phyloP scores from a whole-genome alignment of 1,284 basidiomycete species.

The Moniliophthora roreri region DNA sequence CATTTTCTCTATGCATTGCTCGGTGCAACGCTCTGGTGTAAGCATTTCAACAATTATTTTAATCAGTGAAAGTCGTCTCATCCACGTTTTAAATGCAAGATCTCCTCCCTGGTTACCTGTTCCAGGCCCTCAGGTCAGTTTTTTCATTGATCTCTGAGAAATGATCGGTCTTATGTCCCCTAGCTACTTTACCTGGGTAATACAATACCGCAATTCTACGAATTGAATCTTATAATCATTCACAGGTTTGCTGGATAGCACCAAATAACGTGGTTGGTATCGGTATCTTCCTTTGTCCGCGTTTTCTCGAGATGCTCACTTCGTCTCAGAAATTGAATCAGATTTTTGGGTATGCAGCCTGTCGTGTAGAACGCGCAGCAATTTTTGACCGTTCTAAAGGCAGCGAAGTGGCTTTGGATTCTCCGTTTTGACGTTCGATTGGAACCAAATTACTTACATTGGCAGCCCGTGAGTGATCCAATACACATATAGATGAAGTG shows the following conservation, averaged over 20 bases:
- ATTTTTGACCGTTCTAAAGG: conserved; percentile 4
- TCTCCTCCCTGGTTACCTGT: conserved; percentile 16
- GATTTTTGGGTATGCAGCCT: conserved; percentile 18
- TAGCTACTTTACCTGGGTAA: conserved; percentile 21
- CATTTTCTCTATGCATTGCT: conserved; percentile 14
- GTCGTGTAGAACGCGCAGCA: background rate
- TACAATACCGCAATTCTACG: too few relatives aligned
- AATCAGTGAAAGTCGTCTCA: background rate
- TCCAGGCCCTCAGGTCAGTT: conserved; percentile 21
- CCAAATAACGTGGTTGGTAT: conserved; percentile 22
- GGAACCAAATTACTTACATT: conserved; percentile 49
- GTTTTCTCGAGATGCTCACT: background rate
- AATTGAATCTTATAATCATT: background rate
- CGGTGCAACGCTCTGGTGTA: conserved; percentile 10
- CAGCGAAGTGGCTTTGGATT: conserved; percentile 22
- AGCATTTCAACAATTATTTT: background rate
- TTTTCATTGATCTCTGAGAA: conserved; percentile 8
- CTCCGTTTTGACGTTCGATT: conserved; percentile 40
- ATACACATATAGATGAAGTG: background rate
- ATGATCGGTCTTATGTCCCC: background rate
- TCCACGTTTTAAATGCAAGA: conserved; percentile 43
- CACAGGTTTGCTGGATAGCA: conserved; percentile 22
- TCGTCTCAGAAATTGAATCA: conserved; percentile 21
- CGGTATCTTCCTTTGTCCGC: background rate
- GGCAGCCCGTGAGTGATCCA: conserved; percentile 52